Base-by-base conservation (phyloP, 2,329 filamentous ascomycete species). In the Diaporthe nobilis region DNA sequence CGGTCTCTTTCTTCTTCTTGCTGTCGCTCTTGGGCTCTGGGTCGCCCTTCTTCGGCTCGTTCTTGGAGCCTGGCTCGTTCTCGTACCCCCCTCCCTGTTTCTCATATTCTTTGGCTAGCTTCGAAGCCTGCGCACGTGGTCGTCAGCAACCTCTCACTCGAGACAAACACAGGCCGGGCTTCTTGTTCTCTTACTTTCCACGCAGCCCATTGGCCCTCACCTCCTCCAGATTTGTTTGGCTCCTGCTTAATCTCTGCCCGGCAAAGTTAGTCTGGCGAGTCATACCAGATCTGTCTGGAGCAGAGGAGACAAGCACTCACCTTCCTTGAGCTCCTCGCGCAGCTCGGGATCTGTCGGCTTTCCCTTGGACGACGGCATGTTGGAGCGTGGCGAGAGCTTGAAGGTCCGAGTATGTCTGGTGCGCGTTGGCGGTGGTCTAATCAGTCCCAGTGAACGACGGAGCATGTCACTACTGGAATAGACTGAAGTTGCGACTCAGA, bases 31-130 rank as follows among this genome's bases (percentile, higher is more conserved):
- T 77, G 10, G 65, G 37, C 65, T 77, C 49, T 47, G 76, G 76
- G 1, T 71, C 71, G 0, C 76, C 76, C 67, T 76, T 76, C 74
- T 74, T 76, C 5, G 76, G 76, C 75, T 82, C 80, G 37, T 86
- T 86, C 77, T 86, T 86, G 12, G 84, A 86, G 0, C 84, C 83
- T 0, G 84, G 76, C 77, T 85, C 82, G 49, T 86, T 84, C 78
- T 86, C 84, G 68, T 85, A 86, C 1, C 79, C 84, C 5, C 85
- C 84, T 1, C 85, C 85, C 55, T 84, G 83, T 77, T 83, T 84
- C 79, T 86, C 84, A 68, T 86, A 86, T 77, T 86, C 84, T 73
- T 86, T 86, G 2, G 84, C 83, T 5, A 86, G 78, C 77, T 85
- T 86, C 4, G 80, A 78, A 3, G 80, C 82, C 83, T 84, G 49